Base-by-base conservation (phyloP, 108 stramenopile genomes). In the Mayamaea pseudoterrestris region DNA sequence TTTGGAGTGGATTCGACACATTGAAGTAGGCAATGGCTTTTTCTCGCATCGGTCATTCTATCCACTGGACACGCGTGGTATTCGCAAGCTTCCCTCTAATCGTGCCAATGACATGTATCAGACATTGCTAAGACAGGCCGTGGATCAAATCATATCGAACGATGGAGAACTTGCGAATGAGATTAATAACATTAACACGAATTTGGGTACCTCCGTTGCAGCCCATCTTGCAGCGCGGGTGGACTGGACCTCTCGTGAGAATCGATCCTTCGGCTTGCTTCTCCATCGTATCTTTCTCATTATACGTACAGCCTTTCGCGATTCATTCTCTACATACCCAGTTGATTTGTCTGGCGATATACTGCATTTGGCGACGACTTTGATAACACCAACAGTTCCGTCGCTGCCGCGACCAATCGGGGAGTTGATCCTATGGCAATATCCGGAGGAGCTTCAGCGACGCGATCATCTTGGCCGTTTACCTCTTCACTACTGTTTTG, bases 401-500 rank as follows among this genome's bases (percentile, higher is more conserved):
- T 39, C 20, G 37, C 3, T 47, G 11, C 59, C 63, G 14, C 34
- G 43, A n/a, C 57, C 69, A 13, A 34, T 71, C 0, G n/a, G 60
- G 0, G 20, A 57, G 18, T 37, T 71, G 2, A 43, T 71, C 41
- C 55, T 60, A 6, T 60, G 58, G 53, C 28, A 60, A n/a, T 35
- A 63, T 29, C 52, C 42, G 1, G 50, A 60, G 12, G 26, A 71
- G 17, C 30, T 57, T 0, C 6, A 53, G 25, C 20, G 20, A 23
- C 27, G 20, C 32, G 69, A 65, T 53, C 25, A 27, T n/a, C 16
- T 25, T 17, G 63, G 63, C n/a, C 46, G 45, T 26, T 27, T 65
- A 17, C 69, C 69, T 7, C 27, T 71, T 34, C 69, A 71, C 30
- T 55, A 71, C 39, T n/a, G n/a, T n/a, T n/a, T n/a, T n/a, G n/a